A percentile compares a stretch with the other conserved stretches of the same genome.
Evolutionary conservation across 768 basidiomycete species (phyloP).

Genomic region (Trametes cingulata): DNA sequence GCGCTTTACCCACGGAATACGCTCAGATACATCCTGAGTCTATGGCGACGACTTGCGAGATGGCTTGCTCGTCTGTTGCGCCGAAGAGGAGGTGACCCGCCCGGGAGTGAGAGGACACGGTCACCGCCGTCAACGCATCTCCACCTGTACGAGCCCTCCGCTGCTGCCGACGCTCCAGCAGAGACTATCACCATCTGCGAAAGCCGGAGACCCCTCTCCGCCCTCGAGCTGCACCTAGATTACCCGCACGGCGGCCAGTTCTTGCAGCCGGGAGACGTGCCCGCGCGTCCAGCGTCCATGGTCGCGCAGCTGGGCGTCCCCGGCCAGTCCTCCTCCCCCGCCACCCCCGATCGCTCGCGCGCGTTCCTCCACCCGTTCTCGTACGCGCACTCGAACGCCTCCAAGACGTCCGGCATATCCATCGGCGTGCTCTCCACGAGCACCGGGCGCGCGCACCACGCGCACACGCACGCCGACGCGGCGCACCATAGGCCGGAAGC

Average conservation of each 20-base stretch:
- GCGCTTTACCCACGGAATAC: background rate
- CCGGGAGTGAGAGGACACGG: background rate
- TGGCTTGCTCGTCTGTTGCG: background rate
- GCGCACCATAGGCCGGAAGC: slow-evolving; percentile 11
- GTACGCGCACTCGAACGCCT: slow-evolving; percentile 8
- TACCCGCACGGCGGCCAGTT: slow-evolving; percentile 1
- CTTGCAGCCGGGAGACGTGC: slow-evolving; percentile 11
- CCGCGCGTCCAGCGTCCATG: slow-evolving; percentile 16
- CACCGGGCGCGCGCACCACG: background rate
- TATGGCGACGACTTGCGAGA: slow-evolving; percentile 9
- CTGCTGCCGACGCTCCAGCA: background rate
- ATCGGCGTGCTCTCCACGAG: slow-evolving; percentile 3
- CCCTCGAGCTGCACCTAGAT: slow-evolving; percentile 10
- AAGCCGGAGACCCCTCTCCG: slow-evolving; percentile 20
- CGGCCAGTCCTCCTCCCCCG: slow-evolving; percentile 5
- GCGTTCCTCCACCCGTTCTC: slow-evolving; percentile 5
- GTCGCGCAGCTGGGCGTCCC: slow-evolving; percentile 3
- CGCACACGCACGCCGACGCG: background rate
- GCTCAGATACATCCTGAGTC: background rate
- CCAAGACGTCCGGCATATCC: slow-evolving; percentile 10
- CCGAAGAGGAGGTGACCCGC: background rate
- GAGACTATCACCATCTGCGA: slow-evolving; percentile 7
- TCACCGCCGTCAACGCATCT: background rate
- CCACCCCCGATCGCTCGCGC: background rate
- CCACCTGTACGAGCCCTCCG: background rate